Evolutionary conservation across 495 filamentous ascomycete species (phyloP), one percentile per base, ranked within the genome.

Genomic region (Polyplosphaeria fusca): DNA sequence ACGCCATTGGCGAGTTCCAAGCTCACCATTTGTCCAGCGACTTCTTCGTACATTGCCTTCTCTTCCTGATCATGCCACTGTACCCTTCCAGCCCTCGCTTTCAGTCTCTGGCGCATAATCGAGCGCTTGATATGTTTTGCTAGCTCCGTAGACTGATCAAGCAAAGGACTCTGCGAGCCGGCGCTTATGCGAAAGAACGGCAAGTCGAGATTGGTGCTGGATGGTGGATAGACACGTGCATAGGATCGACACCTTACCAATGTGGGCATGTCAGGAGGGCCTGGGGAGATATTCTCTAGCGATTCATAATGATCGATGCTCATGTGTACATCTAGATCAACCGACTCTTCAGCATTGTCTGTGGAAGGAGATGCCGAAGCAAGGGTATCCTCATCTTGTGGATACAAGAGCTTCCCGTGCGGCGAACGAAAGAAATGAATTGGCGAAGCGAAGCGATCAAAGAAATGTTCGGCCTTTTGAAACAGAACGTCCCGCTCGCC

Each of bases 391-490:
- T 55, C 55, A 28, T 47, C 27, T 5, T 37, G 11, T 11, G 62
- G 57, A 50, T 49, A 49, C 12, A 54, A 38, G 5, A 65, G 18
- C 37, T 39, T 35, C n/a, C 35, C 61, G 42, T 58, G 46, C 2
- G 62, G 57, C 2, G 62, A 61, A 24, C 82, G 74, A 35, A 84
- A 79, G 61, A 83, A 82, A 3, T 82, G 71, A 5, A 81, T 68
- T 0, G 82, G 81, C 4, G 79, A 82, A 0, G 82, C 81, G 59
- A 85, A 83, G 1, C 80, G 69, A 55, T 83, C 81, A 39, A 82
- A 82, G 60, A 72, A 81, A 13, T 74, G 60, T 48, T 78, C 75
- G 5, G 76, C 72, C 2, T 69, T 73, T 2, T 64, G 20, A 61
- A 85, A 85, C 20, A 78, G 65, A 2, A 55, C 19, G 18, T 69